Evolutionary conservation across 2,329 filamentous ascomycete species (phyloP), one percentile per base, ranked within the genome.

Genomic region (Pseudocercospora cruenta): DNA sequence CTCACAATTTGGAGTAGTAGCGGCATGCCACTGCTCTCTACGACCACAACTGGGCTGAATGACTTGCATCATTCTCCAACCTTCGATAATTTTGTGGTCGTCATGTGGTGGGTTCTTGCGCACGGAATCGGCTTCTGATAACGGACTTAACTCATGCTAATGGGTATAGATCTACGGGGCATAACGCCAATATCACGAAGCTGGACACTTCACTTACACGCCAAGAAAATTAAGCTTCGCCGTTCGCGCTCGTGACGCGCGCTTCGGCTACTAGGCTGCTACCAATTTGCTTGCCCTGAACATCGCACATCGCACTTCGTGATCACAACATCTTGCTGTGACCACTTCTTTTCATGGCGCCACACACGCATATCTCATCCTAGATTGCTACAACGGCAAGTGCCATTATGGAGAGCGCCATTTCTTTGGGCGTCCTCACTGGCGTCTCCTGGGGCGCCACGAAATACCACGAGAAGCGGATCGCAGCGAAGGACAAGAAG

Each of bases 161-260:
- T 26, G 4, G 14, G 10, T 9, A 6, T 10, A 4, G 5, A 12
- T 51, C 21, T 16, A 24, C 21, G 10, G 6, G 16, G 51, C 22
- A n/a, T 19, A 21, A 58, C 4, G n/a, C 16, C 1, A 4, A 19
- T 8, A 10, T 26, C 47, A 53, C 21, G 21, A 26, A 22, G 31
- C 31, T 22, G n/a, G 4, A 14, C 6, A 26, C 55, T 58, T 43
- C 55, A 58, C 55, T 58, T 26, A 58, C 54, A 39, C 31, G 54
- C 31, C 54, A 58, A 58, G 54, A 33, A 58, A 58, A 22, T 58
- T 80, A 54, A n/a, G 16, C 51, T 54, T 54, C 24, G 16, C 21
- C 51, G 24, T 12, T 51, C n/a, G 47, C 47, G n/a, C 19, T 12
- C 26, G 22, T 55, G 8, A 31, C 51, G 51, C 51, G 22, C 51